Evolutionary conservation across 179 eudicot species (phyloP).

Genomic region (Vitellaria paradoxa): DNA sequence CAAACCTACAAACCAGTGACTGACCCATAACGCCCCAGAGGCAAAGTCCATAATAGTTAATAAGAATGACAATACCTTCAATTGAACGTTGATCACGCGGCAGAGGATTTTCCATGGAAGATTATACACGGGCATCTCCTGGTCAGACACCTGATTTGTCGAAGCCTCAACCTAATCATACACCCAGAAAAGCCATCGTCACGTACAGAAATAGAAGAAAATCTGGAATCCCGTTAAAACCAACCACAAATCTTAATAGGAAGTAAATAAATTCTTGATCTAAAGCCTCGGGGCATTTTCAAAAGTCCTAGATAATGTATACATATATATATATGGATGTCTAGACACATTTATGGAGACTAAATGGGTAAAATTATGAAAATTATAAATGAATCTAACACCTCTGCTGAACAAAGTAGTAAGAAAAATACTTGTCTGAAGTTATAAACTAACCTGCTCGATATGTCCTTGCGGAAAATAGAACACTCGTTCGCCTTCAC

Average conservation of each 20-base stretch:
- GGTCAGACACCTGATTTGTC: constrained; percentile 80
- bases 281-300: neutral
- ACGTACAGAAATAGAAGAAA: neutral
- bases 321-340: too few relatives aligned
- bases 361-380: too few relatives aligned
- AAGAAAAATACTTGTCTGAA: neutral
- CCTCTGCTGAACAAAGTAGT: too few relatives aligned
- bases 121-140: constrained; percentile 81
- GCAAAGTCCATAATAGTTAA: neutral
- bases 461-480: neutral
- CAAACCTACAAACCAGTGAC: neutral
- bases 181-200: neutral
- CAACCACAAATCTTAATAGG: neutral
- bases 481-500: constrained; percentile 47
- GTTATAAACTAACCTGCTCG: neutral
- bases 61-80: constrained; percentile 43
- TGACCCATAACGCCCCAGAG: neutral
- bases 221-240: too few relatives aligned
- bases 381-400: too few relatives aligned
- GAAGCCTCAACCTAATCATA: constrained; percentile 77
- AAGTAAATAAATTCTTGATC: neutral
- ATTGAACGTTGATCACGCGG: constrained; percentile 59
- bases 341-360: too few relatives aligned
- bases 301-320: neutral
- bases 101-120: constrained; percentile 88